Base-by-base conservation (phyloP, 140 eudicot species). In the Artemisia princeps region DNA sequence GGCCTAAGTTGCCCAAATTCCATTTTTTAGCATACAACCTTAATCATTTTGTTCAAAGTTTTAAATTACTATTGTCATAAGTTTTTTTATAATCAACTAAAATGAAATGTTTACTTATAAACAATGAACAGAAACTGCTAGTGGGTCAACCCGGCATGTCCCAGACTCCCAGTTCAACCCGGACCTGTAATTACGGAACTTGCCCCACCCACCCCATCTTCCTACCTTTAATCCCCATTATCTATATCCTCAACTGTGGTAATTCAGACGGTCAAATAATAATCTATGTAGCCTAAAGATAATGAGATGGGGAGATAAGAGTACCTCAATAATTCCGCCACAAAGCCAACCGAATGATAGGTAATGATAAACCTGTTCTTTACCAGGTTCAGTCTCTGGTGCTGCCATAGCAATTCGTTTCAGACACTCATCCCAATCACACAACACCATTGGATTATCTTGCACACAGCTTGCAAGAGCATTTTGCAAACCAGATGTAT, bases 281-380 rank as follows among this genome's bases (percentile, higher is more conserved):
- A 48, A 4, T 14, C 4, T 49, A 49, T 49, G 55, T 12, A 11
- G 15, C 2, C 55, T 49, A 17, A 48, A 48, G 26, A 13, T 16
- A 11, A n/a, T 24, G 9, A 14, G 52, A 30, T 50, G 54, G 12
- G 17, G 8, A 58, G 37, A 57, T 57, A 53, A 8, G 60, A 51
- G 49, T 70, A 89, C 97, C 95, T 90, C 94, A 62, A 90, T 80
- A 74, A 90, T 81, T 62, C 97, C 97, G 40, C 95, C 95, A 79
- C 95, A 87, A 22, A 90, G 73, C 95, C 95, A 90, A 65, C 97
- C 97, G 64, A 66, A 90, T 20, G 97, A 90, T 56, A 90, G 73
- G 69, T 87, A 87, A 77, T 90, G 97, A 79, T 90, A 90, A 60
- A 74, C 69, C 78, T 82, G 97, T 72, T 87, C 46, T 24, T 71